phyloP scores from a whole-genome alignment of 176 grass and related monocot species.

The Zea luxurians region DNA sequence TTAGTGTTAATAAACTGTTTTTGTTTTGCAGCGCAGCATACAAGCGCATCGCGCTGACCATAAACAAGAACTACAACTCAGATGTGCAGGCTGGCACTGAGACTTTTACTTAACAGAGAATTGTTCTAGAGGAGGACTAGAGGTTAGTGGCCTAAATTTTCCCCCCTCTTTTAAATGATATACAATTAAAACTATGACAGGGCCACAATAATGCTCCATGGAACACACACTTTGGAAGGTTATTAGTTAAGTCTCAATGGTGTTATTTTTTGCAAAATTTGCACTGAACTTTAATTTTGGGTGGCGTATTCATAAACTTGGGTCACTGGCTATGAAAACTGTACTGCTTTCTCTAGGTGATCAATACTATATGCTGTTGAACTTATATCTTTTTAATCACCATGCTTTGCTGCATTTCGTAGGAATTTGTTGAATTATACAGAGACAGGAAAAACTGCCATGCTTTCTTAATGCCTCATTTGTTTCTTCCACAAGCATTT shows the following conservation, averaged over 20 bases:
- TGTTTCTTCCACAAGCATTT: constrained; percentile 15
- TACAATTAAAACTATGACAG: constrained; percentile 26
- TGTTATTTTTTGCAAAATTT: not conserved
- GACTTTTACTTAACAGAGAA: constrained; percentile 78
- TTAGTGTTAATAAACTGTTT: constrained; percentile 36
- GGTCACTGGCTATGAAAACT: constrained; percentile 18
- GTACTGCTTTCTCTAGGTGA: not conserved
- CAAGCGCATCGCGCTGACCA: constrained; percentile 91
- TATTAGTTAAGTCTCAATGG: constrained; percentile 35
- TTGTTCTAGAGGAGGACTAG: constrained; percentile 96
- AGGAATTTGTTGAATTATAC: not conserved
- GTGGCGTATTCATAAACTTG: not conserved
- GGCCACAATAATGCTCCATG: constrained; percentile 89
- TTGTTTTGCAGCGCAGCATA: constrained; percentile 76
- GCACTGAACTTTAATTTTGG: not conserved
- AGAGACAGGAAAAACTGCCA: not conserved
- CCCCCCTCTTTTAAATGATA: constrained; percentile 7
- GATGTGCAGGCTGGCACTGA: constrained; percentile 94
- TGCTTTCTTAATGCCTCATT: constrained; percentile 15
- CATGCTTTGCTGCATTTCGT: constrained; percentile 4
- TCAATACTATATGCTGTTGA: too few species aligned
- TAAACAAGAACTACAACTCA: constrained; percentile 93
- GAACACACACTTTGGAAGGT: constrained; percentile 96
- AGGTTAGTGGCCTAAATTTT: constrained; percentile 44
- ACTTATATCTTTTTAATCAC: not conserved